A percentile compares a stretch with the other conserved stretches of the same genome.
Conservation (phyloP, 2,329 filamentous ascomycete genomes). For the Xylaria polymorpha region DNA sequence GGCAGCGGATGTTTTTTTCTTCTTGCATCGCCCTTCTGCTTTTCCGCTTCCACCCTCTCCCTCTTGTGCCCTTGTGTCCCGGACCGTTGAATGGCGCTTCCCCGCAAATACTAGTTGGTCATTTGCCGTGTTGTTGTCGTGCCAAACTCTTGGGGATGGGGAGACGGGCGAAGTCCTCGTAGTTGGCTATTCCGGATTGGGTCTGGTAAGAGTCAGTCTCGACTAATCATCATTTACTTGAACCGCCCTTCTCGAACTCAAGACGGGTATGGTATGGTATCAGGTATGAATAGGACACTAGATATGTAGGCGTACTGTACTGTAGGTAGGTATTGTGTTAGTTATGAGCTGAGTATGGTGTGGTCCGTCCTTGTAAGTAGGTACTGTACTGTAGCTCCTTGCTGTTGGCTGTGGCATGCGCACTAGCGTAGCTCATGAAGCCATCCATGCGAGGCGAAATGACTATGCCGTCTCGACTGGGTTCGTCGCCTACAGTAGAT, state of each 20-base stretch:
- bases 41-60: neutral
- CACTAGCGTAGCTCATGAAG: slow-evolving; percentile 11
- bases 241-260: neutral
- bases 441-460: slow-evolving; percentile 22
- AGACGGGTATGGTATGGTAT: neutral
- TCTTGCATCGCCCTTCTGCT: slow-evolving; percentile 7
- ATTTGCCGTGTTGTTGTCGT: slow-evolving; percentile 23
- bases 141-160: slow-evolving; percentile 15
- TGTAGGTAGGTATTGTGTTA: neutral
- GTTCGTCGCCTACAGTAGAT: neutral
- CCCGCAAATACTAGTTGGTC: slow-evolving; percentile 30
- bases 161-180: neutral
- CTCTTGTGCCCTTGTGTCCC: neutral
- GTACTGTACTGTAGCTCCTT: too few species aligned
- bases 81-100: slow-evolving; percentile 7
- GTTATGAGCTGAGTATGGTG: neutral
- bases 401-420: neutral
- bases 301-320: neutral
- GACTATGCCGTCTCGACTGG: slow-evolving; percentile 1
- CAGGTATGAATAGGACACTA: neutral
- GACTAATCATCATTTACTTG: neutral
- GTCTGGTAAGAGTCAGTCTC: neutral
- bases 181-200: slow-evolving; percentile 17
- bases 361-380: neutral
- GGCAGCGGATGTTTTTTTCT: slow-evolving; percentile 9